phyloP scores from a whole-genome alignment of 352 stramenopile species.

The Phytophthora crassamura region DNA sequence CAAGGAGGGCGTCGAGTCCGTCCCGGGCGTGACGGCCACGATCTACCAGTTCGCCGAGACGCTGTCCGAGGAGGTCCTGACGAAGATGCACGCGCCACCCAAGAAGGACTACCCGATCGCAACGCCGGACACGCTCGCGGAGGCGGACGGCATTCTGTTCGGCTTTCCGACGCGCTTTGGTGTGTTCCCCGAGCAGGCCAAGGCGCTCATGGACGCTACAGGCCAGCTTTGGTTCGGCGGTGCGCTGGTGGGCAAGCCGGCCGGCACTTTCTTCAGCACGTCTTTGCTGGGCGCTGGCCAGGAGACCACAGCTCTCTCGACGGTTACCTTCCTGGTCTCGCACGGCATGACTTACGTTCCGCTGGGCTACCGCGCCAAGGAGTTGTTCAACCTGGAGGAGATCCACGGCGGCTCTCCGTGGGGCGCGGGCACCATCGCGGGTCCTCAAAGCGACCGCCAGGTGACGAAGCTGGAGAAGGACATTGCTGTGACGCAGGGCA shows the following conservation, averaged over 20 bases:
- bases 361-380: slow-evolving; percentile 17
- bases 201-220: slow-evolving; percentile 16
- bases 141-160: slow-evolving; percentile 25
- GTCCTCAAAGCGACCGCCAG: slow-evolving; percentile 11
- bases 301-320: slow-evolving; percentile 12
- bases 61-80: slow-evolving; percentile 18
- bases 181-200: slow-evolving; percentile 16
- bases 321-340: slow-evolving; percentile 17
- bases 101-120: slow-evolving; percentile 18
- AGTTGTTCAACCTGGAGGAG: slow-evolving; percentile 18
- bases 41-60: slow-evolving; percentile 23
- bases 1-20: slow-evolving; percentile 17
- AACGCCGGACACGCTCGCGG: slow-evolving; percentile 14
- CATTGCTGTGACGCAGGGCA: slow-evolving; percentile 12
- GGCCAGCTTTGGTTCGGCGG: slow-evolving; percentile 9
- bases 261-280: slow-evolving; percentile 19
- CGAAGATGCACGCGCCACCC: slow-evolving; percentile 19
- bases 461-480: slow-evolving; percentile 17
- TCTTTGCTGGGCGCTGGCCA: slow-evolving; percentile 12
- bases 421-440: slow-evolving; percentile 14
- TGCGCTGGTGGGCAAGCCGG: slow-evolving; percentile 14
- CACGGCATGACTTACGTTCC: slow-evolving; percentile 24
- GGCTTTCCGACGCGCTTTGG: slow-evolving; percentile 19
- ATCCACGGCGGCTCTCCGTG: slow-evolving; percentile 22
- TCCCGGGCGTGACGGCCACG: slow-evolving; percentile 8